Base-by-base conservation (phyloP, 169 alveolate genomes). In the Perkinsus olseni region DNA sequence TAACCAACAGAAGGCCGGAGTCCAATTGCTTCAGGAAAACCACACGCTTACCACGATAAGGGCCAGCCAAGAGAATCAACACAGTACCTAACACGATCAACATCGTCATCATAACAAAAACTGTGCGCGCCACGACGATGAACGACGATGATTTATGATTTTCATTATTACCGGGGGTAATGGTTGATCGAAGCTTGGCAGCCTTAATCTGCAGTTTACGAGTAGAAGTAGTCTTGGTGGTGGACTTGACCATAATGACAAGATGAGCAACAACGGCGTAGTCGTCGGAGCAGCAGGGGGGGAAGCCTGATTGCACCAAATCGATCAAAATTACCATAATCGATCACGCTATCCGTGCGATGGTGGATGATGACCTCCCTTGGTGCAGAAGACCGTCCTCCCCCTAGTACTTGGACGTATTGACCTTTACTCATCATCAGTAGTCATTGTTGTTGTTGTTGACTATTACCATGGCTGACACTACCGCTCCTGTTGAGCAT, bases 11-110 rank as follows among this genome's bases (percentile, higher is more conserved):
- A 10, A 45, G 17, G 17, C 62, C 62, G 92, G 96, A 93, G 74
- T 95, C 92, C 94, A 98, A 96, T 94, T 98, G 97, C 98, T 99
- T 98, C 93, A 99, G 96, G 97, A 97, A 98, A 38, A 99, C 99
- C 39, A 98, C 99, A 93, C 99, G 98, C 95, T 98, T 98, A 92
- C 99, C 99, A 95, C 98, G 96, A 98, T 97, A 98, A 95, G 98
- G 97, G 90, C 99, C 99, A 91, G 99, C 96, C 48, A 99, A 96
- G 92, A 99, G 95, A 90, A 99, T 98, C 93, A 98, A 97, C n/a
- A 99, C 99, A 62, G 97, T 97, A 38, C 99, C 99, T 45, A 45
- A 45, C 17, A 45, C n/a, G n/a, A n/a, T n/a, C n/a, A n/a, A n/a
- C n/a, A 45, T 45, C 6, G 17, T 10, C 17, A 45, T 45, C 24